Conservation (phyloP, 106 monocot species). For the Acorus calamus region DNA sequence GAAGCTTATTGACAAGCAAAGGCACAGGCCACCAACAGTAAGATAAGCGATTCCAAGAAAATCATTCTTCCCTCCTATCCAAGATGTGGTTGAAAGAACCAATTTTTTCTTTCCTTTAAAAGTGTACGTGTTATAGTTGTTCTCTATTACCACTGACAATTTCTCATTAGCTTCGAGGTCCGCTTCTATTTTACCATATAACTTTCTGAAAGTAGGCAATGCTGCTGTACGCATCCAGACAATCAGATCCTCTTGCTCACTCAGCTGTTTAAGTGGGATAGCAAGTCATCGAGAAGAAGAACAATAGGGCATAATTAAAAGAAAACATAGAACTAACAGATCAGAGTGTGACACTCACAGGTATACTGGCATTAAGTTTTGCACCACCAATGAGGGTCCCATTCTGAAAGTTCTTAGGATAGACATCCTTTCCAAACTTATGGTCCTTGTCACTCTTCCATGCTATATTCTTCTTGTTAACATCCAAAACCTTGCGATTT, state of each 20-base stretch:
- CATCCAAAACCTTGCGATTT: slow-evolving; percentile 20
- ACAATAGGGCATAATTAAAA: not conserved
- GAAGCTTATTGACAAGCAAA: slow-evolving; percentile 40
- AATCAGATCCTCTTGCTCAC: slow-evolving; percentile 77
- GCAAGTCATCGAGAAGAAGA: no score
- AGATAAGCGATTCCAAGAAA: slow-evolving; percentile 74
- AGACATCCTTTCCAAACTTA: slow-evolving; percentile 59
- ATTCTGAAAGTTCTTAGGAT: slow-evolving; percentile 68
- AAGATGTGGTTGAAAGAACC: slow-evolving; percentile 66
- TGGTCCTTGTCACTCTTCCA: slow-evolving; percentile 53
- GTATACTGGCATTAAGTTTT: slow-evolving; percentile 51
- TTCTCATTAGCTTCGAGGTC: slow-evolving; percentile 40
- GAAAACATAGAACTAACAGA: not conserved
- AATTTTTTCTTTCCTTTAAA: slow-evolving; percentile 58
- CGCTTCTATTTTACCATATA: slow-evolving; percentile 62
- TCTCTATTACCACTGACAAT: slow-evolving; percentile 57
- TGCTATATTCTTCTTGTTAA: slow-evolving; percentile 70
- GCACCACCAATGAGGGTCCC: slow-evolving; percentile 60
- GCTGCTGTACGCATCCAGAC: slow-evolving; percentile 91
- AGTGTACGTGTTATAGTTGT: slow-evolving; percentile 77
- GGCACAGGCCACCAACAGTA: slow-evolving; percentile 43
- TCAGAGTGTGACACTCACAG: slow-evolving; percentile 23
- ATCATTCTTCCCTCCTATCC: slow-evolving; percentile 74
- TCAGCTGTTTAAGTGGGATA: slow-evolving; percentile 29
- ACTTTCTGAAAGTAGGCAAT: slow-evolving; percentile 62